Evolutionary conservation across 2,329 filamentous ascomycete genomes (phyloP), one percentile per base, ranked within the genome.

Genomic region (Penicillium fuscoglaucum): DNA sequence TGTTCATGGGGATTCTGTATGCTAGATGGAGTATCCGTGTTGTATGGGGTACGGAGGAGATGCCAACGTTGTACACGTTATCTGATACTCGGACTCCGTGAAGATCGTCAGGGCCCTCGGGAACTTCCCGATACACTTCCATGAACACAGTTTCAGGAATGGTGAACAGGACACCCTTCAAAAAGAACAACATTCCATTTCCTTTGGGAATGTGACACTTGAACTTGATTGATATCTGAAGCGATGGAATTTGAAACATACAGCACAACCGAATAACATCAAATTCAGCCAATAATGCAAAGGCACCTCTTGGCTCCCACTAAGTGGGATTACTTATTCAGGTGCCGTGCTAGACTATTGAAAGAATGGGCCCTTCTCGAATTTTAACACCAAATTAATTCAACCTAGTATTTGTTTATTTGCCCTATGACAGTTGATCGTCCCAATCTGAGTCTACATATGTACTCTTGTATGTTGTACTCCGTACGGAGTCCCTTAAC

Each of bases 321-420:
- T 5, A 15, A 28, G 40, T 28, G 40, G 29, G 35, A 37, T 37
- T 13, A 45, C 21, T 37, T 31, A 44, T 39, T 19, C n/a, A 52
- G 12, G 13, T 17, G 29, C 47, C 19, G 5, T 29, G 6, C 31
- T 29, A 45, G n/a, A 24, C 47, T 56, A 56, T 44, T 56, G 53
- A 41, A 44, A 39, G 1, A 39, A 47, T 39, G 52, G 52, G 15
- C 35, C 52, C 52, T 48, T 55, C 45, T 37, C 21, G 53, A 55
- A 56, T 37, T 33, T 52, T 5, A 15, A 21, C 2, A 1, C 3
- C 15, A 44, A 43, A 52, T 37, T 43, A 39, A 39, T 43, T 24
- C 40, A 43, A 43, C 12, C 17, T 26, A 9, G 40, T 17, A 26
- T 43, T 24, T 26, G 13, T 43, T 24, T 26, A 17, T 43, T 24